Evolutionary conservation across 1,139 yeast species (phyloP), one percentile per base, ranked within the genome.

Genomic region (Hansenula lynferdii): DNA sequence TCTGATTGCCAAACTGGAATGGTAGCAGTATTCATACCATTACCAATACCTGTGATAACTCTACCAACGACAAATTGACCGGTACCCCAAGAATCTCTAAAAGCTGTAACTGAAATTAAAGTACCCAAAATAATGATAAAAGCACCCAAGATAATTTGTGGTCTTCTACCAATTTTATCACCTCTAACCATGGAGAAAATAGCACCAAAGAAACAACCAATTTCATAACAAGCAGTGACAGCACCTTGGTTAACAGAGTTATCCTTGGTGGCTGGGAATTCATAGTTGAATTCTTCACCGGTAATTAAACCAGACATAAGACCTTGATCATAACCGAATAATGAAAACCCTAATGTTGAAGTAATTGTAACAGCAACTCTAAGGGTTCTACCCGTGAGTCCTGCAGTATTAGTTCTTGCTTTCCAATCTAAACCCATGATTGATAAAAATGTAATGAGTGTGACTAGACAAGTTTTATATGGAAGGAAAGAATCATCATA

Each of bases 1-100:
- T 85, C 95, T 0, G 90, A 75, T 60, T 84, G 87, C 80, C 86
- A 83, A 44, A 80, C 80, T 17, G 94, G 94, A 42, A 84, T 79
- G 28, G 90, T 81, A 24, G 90, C 82, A 17, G 90, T 83, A 56
- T 78, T 80, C 58, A 80, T 59, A 48, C 95, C 95, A 49, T 80
- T 80, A 49, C 94, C 95, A 33, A 80, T 44, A 46, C 95, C 95
- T 8, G 87, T 77, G 30, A 82, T 64, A 40, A 81, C 77, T 63
- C 95, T 74, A 11, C 89, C 94, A 40, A 80, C 67, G 28, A 82
- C 76, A 41, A 85, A 77, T 53, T 81, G 89, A 26, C 80, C 85
- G n/a, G n/a, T n/a, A n/a, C n/a, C n/a, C n/a, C n/a, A n/a, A n/a
- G n/a, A n/a, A 41, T 80, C 61, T 17, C 69, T 59, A 65, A 67